phyloP scores from a whole-genome alignment of 2,329 filamentous ascomycete genomes.

The Neonectria hederae region DNA sequence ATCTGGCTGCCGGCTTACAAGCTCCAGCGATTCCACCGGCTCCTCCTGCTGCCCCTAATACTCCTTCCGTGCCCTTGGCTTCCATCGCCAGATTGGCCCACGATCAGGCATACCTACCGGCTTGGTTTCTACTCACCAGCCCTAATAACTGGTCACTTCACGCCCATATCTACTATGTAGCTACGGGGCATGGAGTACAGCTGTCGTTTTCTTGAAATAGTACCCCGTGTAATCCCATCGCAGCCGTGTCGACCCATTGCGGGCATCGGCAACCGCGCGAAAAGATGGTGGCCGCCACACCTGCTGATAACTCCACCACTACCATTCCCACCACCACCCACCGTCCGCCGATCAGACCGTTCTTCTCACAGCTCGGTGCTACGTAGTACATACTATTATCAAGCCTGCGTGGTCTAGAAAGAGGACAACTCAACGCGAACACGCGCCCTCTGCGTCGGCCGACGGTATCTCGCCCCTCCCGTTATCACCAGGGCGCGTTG shows the following conservation, averaged over 20 bases:
- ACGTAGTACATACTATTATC: not conserved
- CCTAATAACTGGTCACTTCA: conserved; percentile 21
- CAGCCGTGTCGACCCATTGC: conserved; percentile 19
- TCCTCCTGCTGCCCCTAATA: conserved; percentile 12
- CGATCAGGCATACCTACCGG: conserved; percentile 5
- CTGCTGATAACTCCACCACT: conserved; percentile 20
- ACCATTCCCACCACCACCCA: conserved; percentile 22
- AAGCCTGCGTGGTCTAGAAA: not conserved
- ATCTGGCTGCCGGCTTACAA: conserved; percentile 31
- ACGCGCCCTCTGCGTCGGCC: not conserved
- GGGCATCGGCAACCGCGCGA: conserved; percentile 17
- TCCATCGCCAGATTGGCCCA: conserved; percentile 5
- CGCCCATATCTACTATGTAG: conserved; percentile 14
- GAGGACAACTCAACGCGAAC: not conserved
- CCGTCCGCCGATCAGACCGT: conserved; percentile 15
- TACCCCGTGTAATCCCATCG: conserved; percentile 12
- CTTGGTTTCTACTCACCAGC: conserved; percentile 29
- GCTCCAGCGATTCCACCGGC: conserved; percentile 21
- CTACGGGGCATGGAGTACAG: not conserved
- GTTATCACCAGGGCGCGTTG: conserved; percentile 1
- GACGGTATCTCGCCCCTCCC: not conserved
- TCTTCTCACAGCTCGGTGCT: not conserved
- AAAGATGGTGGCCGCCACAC: conserved; percentile 26
- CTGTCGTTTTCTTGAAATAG: conserved; percentile 16
- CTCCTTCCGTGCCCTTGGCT: conserved; percentile 1